Percentiles rank a stretch among this genome's conserved stretches.
Evolutionary conservation across 2,329 filamentous ascomycete species (phyloP).

Genomic region (Trichoderma sp.): DNA sequence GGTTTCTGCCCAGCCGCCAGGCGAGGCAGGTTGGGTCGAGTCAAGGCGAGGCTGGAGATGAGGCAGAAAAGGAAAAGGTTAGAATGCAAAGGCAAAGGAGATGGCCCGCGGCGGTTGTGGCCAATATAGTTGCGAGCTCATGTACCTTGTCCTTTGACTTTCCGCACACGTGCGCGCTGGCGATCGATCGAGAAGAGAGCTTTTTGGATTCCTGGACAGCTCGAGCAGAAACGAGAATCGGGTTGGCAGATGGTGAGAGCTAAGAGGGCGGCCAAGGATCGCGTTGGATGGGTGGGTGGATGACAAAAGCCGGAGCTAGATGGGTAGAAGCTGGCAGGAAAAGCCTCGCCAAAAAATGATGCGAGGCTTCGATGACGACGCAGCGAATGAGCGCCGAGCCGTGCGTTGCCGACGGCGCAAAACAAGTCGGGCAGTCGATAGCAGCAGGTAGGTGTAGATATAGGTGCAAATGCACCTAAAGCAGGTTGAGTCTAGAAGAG

Average conservation of each 20-base stretch:
- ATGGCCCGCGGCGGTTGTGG: not conserved
- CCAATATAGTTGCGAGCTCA: conserved; percentile 17
- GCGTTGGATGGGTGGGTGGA: conserved; percentile 13
- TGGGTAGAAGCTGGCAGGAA: conserved; percentile 22
- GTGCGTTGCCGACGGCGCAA: not conserved
- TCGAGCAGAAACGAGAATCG: not conserved
- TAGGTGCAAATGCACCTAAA: too few relatives aligned
- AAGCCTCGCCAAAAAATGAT: conserved; percentile 23
- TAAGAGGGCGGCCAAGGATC: not conserved
- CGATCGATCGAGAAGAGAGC: not conserved
- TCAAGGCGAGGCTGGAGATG: not conserved
- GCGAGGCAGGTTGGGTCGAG: not conserved
- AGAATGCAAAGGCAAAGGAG: not conserved
- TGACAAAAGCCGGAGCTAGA: conserved; percentile 9
- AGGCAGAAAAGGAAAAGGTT: not conserved
- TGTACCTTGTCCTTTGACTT: not conserved
- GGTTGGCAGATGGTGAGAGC: not conserved
- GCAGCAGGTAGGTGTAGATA: not conserved
- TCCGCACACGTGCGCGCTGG: conserved; percentile 18
- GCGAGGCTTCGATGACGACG: conserved; percentile 10
- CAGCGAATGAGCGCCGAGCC: not conserved
- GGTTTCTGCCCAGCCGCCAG: not conserved
- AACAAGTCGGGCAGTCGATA: not conserved
- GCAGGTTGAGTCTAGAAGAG: not conserved
- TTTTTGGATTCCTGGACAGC: not conserved